Base-by-base conservation (phyloP, 257 asterid genomes). In the Leptodermis oblonga region DNA sequence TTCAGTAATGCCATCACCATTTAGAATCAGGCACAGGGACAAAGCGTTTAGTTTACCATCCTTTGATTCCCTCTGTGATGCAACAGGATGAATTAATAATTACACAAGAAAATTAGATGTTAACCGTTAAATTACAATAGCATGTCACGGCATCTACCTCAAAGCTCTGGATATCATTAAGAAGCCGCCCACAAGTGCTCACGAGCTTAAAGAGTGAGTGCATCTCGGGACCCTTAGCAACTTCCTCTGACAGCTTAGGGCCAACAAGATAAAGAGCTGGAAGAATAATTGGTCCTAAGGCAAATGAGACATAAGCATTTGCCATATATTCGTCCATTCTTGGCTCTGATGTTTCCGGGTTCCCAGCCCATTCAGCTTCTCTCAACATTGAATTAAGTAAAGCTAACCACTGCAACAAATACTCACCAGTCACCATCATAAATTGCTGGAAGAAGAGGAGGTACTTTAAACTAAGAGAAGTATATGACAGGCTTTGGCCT, bases 101-200 rank as follows among this genome's bases (percentile, higher is more conserved):
- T 17, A 55, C 7, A 55, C 20, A 46, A 31, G 26, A 39, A 62
- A 10, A 14, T 1, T 11, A 45, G 45, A 31, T 4, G 33, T 37
- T 48, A 49, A 37, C 37, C 7, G 43, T 15, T 20, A 41, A 28
- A 0, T 12, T 20, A 15, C 8, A 48, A 65, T 41, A 5, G 6
- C 53, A 62, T 10, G 18, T 55, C n/a, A 43, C 28, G 6, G 48
- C 30, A 43, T 56, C 60, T 83, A 93, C 97, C 96, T 90, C 90
- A 63, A 80, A 90, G 59, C 85, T 31, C 34, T 67, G 87, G 65
- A 87, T 86, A 48, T 93, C 99, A 62, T 93, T 93, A 42, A 92
- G 85, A 73, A 90, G 90, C 41, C 97, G 96, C 23, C 99, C 96
- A 28, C 88, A 78, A 12, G 88, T 90, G 76, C 97, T 87, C 92